Percentiles rank a stretch among this genome's conserved stretches.
These are phyloP conservation scores for Candida xyloterini DNA, from an alignment of 805 yeast species.

Conservation along the genomic window DNA sequence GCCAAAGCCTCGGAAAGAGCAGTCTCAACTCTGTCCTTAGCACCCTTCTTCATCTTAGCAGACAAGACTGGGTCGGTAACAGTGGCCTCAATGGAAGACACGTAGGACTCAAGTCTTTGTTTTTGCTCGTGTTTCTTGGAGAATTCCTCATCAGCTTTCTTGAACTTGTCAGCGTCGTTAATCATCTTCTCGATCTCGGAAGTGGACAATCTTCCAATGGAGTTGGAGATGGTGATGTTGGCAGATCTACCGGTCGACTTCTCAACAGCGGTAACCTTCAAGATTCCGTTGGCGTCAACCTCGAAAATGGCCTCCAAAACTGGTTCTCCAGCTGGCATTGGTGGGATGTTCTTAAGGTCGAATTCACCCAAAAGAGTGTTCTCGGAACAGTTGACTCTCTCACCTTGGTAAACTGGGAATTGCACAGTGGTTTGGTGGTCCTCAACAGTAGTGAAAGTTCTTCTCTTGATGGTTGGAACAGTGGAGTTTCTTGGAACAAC, in stretches of 20 bases:
- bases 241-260: constrained; percentile 98
- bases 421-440: constrained; percentile 99
- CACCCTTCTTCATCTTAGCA: constrained; percentile 94
- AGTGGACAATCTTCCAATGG: constrained; percentile 96
- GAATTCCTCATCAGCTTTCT: constrained; percentile 96
- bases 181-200: constrained; percentile 98
- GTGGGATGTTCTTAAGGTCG: constrained; percentile 97
- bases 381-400: constrained; percentile 97
- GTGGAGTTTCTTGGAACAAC: constrained; percentile 99
- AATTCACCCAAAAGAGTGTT: constrained; percentile 98
- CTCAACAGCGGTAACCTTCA: constrained; percentile 98
- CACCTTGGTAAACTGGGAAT: constrained; percentile 99
- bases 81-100: constrained; percentile 90
- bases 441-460: constrained; percentile 97
- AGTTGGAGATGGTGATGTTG: constrained; percentile 98
- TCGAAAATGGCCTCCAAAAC: constrained; percentile 98
- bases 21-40: constrained; percentile 95
- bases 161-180: constrained; percentile 98
- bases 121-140: constrained; percentile 99
- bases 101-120: constrained; percentile 98
- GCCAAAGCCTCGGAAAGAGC: constrained; percentile 98
- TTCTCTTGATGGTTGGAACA: constrained; percentile 98
- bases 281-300: constrained; percentile 99
- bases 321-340: constrained; percentile 99
- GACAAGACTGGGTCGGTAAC: constrained; percentile 98